Base-by-base conservation (phyloP, 2,329 filamentous ascomycete genomes). In the Penicillium concentricum region DNA sequence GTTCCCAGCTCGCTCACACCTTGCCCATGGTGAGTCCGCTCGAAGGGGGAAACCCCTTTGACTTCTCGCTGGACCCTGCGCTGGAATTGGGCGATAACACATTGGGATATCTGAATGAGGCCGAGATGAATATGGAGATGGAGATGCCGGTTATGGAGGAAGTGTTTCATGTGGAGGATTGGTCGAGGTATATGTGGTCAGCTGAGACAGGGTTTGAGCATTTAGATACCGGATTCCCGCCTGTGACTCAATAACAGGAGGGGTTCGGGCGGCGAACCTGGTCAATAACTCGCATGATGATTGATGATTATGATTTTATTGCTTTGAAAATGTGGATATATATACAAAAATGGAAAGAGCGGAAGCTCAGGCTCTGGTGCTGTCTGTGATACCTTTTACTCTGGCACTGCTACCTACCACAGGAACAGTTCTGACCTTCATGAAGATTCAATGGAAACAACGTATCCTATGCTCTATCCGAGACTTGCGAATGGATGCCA, bases 161-260 rank as follows among this genome's bases (percentile, higher is more conserved):
- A 5, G 44, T 55, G 13, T 67, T 64, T 22, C 58, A 61, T 47
- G 63, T 67, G 13, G 63, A 67, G 46, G 64, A 67, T 55, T 67
- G 64, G 64, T 64, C 64, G 10, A 50, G 64, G 38, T 67, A 64
- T 54, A 64, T 67, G 61, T 67, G 63, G 63, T 64, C 64, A 24
- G 57, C 63, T 9, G 63, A 67, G 52, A 67, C 58, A 4, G 64
- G 64, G 30, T 63, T 66, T 18, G 64, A 66, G 51, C 62, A 64
- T 61, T 49, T 67, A 49, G 63, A 67, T 60, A 64, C 56, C n/a
- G 61, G 60, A 6, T 60, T 56, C 20, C 59, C 59, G 5, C 54
- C 61, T 15, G 51, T 53, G 51, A 51, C 62, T 18, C 59, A 52
- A 61, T 66, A 53, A 65, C 61, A 63, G 4, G 30, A 50, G 57